Percentiles rank a stretch among this genome's conserved stretches.
These are phyloP conservation scores for Dendrocalamus sinicus DNA, from an alignment of 176 grass and related monocot species.

Conservation along the genomic window DNA sequence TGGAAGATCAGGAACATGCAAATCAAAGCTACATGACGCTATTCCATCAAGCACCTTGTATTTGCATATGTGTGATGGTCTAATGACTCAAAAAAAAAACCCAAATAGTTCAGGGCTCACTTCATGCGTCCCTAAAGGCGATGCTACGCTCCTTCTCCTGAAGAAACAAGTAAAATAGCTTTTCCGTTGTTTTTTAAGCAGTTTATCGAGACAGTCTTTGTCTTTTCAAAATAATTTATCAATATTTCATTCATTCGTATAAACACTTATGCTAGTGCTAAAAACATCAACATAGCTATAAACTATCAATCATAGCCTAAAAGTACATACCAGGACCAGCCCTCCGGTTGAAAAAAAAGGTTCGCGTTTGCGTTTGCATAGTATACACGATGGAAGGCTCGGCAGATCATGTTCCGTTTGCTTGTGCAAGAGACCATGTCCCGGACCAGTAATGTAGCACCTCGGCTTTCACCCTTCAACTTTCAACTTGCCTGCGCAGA, in stretches of 20 bases:
- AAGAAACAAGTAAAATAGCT: no score
- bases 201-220: no score
- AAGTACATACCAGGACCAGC: not conserved
- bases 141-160: no score
- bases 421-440: not conserved
- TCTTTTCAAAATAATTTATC: no score
- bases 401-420: not conserved
- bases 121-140: not conserved
- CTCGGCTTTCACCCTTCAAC: not conserved
- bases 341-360: not conserved
- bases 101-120: not conserved
- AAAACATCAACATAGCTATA: no score
- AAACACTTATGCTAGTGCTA: accelerated
- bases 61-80: not conserved
- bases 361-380: not conserved
- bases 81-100: not conserved
- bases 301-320: no score
- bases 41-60: accelerated
- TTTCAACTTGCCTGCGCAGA: not conserved
- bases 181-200: no score
- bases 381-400: not conserved
- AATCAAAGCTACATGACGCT: not conserved
- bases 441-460: not conserved
- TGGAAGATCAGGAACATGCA: not conserved
- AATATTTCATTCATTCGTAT: no score